Conservation (phyloP, 306 rosid species). For the Hylodesmum podocarpum region DNA sequence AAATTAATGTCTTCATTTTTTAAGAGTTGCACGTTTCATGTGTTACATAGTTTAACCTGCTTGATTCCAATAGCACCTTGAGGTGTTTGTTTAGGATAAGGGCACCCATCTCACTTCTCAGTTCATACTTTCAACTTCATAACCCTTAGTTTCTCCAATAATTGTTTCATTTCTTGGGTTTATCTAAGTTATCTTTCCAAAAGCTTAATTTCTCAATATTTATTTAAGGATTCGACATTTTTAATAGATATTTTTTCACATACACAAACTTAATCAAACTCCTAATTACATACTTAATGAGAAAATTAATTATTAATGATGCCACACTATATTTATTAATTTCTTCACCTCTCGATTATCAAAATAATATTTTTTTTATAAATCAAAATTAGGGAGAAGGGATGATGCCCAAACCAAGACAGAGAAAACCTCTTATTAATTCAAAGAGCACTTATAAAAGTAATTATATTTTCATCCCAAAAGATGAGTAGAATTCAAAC, state of each 20-base stretch:
- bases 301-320: too few relatives aligned
- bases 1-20: conserved; percentile 22
- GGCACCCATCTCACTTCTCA: conserved; percentile 4
- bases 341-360: not conserved
- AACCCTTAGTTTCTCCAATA: conserved; percentile 5
- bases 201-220: too few relatives aligned
- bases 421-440: too few relatives aligned
- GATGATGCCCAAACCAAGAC: too few relatives aligned
- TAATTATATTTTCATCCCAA: too few relatives aligned
- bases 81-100: not conserved
- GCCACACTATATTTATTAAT: not conserved
- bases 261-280: too few relatives aligned
- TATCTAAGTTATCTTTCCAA: too few relatives aligned
- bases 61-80: not conserved
- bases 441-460: too few relatives aligned
- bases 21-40: conserved; percentile 21
- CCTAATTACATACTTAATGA: not conserved
- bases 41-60: conserved; percentile 22
- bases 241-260: too few relatives aligned
- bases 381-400: too few relatives aligned
- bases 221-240: too few relatives aligned
- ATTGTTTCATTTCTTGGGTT: not conserved
- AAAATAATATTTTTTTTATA: not conserved
- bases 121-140: not conserved
- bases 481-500: too few relatives aligned